These are phyloP conservation scores for Paramecium pentaurelia DNA, from an alignment of 73 alveolate species.

Conservation along the genomic window DNA sequence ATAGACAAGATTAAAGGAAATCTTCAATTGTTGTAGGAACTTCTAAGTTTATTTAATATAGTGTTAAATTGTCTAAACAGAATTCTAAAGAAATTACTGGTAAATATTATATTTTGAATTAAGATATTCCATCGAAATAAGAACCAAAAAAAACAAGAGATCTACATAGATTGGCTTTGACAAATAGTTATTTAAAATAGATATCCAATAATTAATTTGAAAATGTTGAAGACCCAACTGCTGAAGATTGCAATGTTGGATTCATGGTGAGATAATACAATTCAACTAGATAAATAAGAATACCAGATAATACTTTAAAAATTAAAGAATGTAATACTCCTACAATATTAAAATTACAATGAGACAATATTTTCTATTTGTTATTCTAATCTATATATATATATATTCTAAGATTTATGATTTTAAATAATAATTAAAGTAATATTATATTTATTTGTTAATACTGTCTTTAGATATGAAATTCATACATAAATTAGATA, in stretches of 20 bases:
- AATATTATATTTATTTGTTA: too few species aligned
- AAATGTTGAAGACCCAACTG: background rate
- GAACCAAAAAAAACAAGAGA: background rate
- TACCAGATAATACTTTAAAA: background rate
- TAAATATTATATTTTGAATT: background rate
- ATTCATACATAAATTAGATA: too few species aligned
- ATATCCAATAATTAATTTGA: background rate
- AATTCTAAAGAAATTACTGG: background rate
- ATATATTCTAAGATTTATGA: too few species aligned
- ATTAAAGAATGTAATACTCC: background rate
- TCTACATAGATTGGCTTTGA: background rate
- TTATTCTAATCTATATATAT: background rate
- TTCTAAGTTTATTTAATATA: slow-evolving; percentile 9
- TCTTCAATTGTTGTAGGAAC: background rate
- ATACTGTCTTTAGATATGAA: too few species aligned
- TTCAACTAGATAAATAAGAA: slow-evolving; percentile 1
- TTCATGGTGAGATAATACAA: background rate
- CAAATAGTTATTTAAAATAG: background rate
- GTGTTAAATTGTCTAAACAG: background rate
- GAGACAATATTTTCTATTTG: background rate
- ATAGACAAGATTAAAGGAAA: background rate
- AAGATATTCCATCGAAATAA: background rate
- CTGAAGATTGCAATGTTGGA: background rate
- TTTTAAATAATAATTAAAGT: too few species aligned
- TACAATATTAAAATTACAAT: background rate